Conservation (phyloP, 148 eudicot genomes). For the Silene conica region DNA sequence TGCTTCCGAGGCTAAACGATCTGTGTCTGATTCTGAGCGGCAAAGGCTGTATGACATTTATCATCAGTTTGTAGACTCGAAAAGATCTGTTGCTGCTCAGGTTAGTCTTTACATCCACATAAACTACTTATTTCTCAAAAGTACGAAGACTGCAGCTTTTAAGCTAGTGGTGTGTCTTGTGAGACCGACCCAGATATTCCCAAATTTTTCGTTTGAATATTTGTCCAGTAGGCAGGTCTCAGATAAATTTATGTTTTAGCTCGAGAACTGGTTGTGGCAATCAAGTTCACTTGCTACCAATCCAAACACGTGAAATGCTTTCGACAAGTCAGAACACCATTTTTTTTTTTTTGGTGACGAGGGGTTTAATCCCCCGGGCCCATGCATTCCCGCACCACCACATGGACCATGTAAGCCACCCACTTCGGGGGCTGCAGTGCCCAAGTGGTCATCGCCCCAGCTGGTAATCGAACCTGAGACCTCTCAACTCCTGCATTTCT, state of each 20-base stretch:
- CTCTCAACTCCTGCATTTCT: too few species aligned
- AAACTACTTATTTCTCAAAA: not conserved
- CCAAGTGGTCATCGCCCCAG: too few species aligned
- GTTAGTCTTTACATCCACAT: conserved; percentile 34
- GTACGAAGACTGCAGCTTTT: not conserved
- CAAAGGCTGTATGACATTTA: conserved; percentile 68
- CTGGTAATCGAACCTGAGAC: too few species aligned
- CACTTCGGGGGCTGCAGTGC: too few species aligned
- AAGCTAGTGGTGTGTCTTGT: not conserved
- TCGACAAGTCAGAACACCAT: not conserved
- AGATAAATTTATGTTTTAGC: not conserved
- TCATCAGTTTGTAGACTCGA: conserved; percentile 77
- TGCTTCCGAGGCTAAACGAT: conserved; percentile 74
- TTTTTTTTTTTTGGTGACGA: too few species aligned
- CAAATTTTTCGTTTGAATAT: not conserved
- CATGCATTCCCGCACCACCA: too few species aligned
- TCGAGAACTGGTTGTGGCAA: not conserved
- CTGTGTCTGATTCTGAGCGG: conserved; percentile 83
- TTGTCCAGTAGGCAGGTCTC: not conserved
- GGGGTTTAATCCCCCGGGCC: too few species aligned
- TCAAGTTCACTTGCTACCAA: not conserved
- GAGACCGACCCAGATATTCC: not conserved
- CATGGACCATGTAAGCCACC: too few species aligned
- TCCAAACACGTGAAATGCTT: not conserved
- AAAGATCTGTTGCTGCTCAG: conserved; percentile 74